Evolutionary conservation across 208 protist genomes (phyloP).

Genomic region (Leishmania major): DNA sequence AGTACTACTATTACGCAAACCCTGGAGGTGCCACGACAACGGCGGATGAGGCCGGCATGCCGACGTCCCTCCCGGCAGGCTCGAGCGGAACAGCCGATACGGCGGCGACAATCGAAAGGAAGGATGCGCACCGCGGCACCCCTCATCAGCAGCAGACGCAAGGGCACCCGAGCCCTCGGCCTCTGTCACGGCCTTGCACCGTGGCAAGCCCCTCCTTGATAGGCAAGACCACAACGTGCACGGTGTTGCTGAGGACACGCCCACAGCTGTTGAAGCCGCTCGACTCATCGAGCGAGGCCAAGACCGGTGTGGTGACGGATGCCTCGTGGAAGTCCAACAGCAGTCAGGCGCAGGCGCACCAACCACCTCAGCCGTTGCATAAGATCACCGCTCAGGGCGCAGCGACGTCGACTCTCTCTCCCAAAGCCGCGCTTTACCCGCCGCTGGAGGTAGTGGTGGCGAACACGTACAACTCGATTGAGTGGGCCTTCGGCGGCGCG

Average conservation of each 20-base stretch:
- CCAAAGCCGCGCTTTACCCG: background rate
- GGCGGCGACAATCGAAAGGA: background rate
- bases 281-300: background rate
- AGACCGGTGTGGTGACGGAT: background rate
- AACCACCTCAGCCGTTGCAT: background rate
- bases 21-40: background rate
- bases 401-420: background rate
- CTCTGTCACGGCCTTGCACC: background rate
- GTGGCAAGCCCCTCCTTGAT: background rate
- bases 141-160: background rate
- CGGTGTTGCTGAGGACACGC: constrained; percentile 14
- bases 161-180: background rate
- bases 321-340: background rate
- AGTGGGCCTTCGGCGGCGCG: constrained; percentile 30
- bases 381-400: too few relatives aligned
- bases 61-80: background rate
- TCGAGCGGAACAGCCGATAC: background rate
- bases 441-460: constrained; percentile 30
- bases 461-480: constrained; percentile 26
- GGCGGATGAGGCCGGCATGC: background rate
- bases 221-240: constrained; percentile 1
- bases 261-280: background rate
- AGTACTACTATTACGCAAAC: constrained; percentile 39
- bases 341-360: background rate
- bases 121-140: background rate